These are phyloP conservation scores for Phlebiopsis flavidoalba DNA, from an alignment of 768 basidiomycete species.

Conservation along the genomic window DNA sequence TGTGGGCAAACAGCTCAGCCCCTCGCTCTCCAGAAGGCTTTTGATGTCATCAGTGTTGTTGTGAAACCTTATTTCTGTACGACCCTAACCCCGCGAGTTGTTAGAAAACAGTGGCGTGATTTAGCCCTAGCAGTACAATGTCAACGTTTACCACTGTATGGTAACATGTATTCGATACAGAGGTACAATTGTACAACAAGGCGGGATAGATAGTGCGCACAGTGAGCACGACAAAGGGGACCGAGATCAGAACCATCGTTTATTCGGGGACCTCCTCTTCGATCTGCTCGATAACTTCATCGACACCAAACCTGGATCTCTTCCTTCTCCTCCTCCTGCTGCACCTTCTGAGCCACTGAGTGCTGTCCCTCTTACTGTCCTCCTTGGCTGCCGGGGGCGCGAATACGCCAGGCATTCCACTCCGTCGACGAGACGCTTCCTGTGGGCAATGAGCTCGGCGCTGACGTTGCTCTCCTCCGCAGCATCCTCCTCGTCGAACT, in stretches of 20 bases:
- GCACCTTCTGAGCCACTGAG: slow-evolving; percentile 30
- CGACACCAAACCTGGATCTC: slow-evolving; percentile 93
- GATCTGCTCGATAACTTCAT: slow-evolving; percentile 88
- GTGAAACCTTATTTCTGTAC: neutral
- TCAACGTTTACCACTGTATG: neutral
- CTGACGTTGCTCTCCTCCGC: slow-evolving; percentile 92
- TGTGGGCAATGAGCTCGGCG: slow-evolving; percentile 85
- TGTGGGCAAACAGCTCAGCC: too few relatives aligned
- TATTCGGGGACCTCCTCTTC: slow-evolving; percentile 73
- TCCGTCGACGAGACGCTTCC: slow-evolving; percentile 93
- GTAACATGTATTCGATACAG: neutral
- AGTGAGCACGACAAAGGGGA: neutral
- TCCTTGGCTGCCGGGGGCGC: slow-evolving; percentile 68
- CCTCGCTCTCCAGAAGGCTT: neutral
- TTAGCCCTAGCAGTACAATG: neutral
- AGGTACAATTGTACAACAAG: neutral
- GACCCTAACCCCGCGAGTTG: neutral
- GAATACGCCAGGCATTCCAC: slow-evolving; percentile 95
- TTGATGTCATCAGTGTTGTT: slow-evolving; percentile 1
- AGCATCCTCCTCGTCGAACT: slow-evolving; percentile 96
- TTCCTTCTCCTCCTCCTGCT: slow-evolving; percentile 63
- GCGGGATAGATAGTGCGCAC: neutral
- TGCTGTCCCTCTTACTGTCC: slow-evolving; percentile 38
- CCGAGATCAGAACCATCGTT: neutral
- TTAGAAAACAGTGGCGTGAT: neutral